Percentiles rank a stretch among this genome's conserved stretches.
Conservation (phyloP, 2,329 filamentous ascomycete species). For the Xylariomycetidae sp. region DNA sequence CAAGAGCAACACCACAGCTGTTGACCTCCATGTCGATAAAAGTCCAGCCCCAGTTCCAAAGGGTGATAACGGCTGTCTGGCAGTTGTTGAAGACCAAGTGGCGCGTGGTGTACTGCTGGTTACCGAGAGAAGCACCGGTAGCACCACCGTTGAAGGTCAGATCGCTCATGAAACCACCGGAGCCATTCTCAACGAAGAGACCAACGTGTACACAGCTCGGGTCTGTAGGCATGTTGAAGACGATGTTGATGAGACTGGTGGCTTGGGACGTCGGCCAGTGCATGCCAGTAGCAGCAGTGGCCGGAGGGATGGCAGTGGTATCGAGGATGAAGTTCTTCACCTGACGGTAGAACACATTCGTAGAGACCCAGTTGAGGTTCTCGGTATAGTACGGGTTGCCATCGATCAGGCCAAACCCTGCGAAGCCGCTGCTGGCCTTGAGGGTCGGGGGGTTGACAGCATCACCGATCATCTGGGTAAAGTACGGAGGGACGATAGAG, state of each 20-base stretch:
- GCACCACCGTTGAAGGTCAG: constrained; percentile 56
- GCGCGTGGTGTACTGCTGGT: constrained; percentile 64
- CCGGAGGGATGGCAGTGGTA: constrained; percentile 26
- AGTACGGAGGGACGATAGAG: constrained; percentile 57
- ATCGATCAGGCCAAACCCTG: constrained; percentile 52
- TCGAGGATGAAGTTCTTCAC: constrained; percentile 62
- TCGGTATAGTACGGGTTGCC: constrained; percentile 43
- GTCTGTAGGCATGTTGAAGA: constrained; percentile 38
- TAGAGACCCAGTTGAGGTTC: constrained; percentile 36
- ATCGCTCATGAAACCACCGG: constrained; percentile 44
- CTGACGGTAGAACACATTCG: constrained; percentile 59
- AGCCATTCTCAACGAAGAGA: constrained; percentile 29
- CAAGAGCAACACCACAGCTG: constrained; percentile 53
- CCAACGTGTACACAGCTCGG: constrained; percentile 25
- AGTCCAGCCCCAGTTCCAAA: constrained; percentile 72
- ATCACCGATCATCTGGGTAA: constrained; percentile 57
- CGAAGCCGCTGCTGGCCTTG: constrained; percentile 46
- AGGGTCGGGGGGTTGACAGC: constrained; percentile 50
- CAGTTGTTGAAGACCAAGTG: constrained; percentile 61
- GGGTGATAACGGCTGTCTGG: constrained; percentile 59
- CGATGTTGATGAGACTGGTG: constrained; percentile 44
- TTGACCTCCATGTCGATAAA: constrained; percentile 56
- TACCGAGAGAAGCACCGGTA: constrained; percentile 57
- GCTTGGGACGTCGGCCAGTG: constrained; percentile 62
- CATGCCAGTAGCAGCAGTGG: constrained; percentile 36